Conservation (phyloP, 768 basidiomycete genomes). For the Termitomyces sp. region DNA sequence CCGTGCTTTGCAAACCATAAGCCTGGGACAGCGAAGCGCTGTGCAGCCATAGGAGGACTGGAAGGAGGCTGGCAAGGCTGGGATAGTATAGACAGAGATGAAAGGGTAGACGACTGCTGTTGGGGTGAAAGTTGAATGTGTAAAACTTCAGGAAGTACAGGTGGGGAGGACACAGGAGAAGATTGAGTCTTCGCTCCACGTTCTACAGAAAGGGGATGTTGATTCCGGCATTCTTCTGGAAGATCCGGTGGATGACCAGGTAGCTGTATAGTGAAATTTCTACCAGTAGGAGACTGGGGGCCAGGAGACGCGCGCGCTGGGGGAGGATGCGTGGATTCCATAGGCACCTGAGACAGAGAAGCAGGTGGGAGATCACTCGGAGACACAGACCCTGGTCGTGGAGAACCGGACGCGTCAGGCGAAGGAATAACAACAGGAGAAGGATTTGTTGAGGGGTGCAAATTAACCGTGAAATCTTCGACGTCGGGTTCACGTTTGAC, state of each 20-base stretch:
- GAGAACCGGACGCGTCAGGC: background rate
- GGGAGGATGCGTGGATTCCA: background rate
- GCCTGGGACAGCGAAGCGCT: constrained; percentile 31
- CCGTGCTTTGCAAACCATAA: constrained; percentile 34
- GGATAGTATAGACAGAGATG: background rate
- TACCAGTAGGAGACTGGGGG: background rate
- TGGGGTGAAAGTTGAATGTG: background rate
- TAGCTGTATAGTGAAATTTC: background rate
- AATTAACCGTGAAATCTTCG: background rate
- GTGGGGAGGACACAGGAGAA: background rate
- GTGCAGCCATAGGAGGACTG: background rate
- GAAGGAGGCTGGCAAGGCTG: background rate
- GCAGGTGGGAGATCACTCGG: background rate
- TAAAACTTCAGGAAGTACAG: background rate
- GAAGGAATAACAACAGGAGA: background rate
- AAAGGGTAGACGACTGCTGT: background rate
- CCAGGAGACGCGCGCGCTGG: background rate
- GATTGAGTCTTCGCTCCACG: background rate
- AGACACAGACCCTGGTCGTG: background rate
- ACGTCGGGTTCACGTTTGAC: constrained; percentile 8
- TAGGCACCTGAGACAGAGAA: background rate
- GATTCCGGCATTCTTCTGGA: background rate
- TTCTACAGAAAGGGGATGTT: background rate
- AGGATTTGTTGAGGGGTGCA: background rate
- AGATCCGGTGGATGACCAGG: background rate